phyloP scores from a whole-genome alignment of 2,329 filamentous ascomycete genomes.

The Colletotrichum sp. region DNA sequence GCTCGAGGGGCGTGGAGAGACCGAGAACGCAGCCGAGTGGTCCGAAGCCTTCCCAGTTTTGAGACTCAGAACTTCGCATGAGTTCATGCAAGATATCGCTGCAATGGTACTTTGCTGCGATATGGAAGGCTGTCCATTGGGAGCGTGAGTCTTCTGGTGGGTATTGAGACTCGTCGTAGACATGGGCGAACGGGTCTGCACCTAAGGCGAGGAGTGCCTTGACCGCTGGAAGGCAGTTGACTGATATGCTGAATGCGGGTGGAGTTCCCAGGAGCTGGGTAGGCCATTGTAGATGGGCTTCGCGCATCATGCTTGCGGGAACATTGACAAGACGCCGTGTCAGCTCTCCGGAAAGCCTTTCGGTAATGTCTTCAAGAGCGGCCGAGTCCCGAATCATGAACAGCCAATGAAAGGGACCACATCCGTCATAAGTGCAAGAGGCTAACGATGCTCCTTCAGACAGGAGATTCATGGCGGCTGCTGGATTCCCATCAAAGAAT shows the following conservation, averaged over 20 bases:
- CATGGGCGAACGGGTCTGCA: not conserved
- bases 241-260: not conserved
- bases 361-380: not conserved
- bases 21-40: not conserved
- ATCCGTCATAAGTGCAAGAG: not conserved
- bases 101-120: not conserved
- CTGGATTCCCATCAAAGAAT: accelerated
- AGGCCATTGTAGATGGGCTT: not conserved
- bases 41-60: not conserved
- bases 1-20: not conserved
- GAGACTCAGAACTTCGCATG: not conserved
- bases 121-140: not conserved
- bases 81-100: not conserved
- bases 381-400: not conserved
- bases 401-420: not conserved
- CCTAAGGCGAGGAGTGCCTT: not conserved
- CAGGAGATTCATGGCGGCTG: not conserved
- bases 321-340: not conserved
- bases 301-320: accelerated
- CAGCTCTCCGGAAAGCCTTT: not conserved
- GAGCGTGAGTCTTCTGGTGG: not conserved
- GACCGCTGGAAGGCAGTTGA: not conserved
- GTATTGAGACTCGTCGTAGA: not conserved
- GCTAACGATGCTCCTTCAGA: not conserved
- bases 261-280: not conserved